These are phyloP conservation scores for Sanghuangporus sanghuang DNA, from an alignment of 1,284 basidiomycete species.

Conservation along the genomic window DNA sequence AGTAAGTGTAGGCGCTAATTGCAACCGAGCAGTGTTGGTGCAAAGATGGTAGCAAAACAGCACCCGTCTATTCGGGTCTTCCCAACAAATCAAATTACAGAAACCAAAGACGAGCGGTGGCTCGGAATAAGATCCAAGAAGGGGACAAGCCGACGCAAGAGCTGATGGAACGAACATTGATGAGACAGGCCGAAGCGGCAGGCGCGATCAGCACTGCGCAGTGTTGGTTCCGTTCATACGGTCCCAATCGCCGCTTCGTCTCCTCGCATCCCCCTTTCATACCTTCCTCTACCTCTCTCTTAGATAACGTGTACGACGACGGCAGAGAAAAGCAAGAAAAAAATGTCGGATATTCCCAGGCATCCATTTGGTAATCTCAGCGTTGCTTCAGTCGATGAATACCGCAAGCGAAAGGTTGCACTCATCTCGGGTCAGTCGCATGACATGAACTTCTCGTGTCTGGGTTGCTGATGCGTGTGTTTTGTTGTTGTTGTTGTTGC, in stretches of 20 bases:
- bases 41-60: background rate
- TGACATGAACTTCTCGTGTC: background rate
- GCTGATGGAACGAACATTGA: background rate
- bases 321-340: background rate
- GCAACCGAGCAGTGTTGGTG: background rate
- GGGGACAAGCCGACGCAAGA: background rate
- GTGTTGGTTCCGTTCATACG: background rate
- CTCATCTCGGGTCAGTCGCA: slow-evolving; percentile 70
- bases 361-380: slow-evolving; percentile 43
- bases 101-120: no score
- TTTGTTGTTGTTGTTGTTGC: background rate
- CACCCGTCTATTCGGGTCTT: background rate
- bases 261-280: background rate
- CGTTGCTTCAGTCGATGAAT: slow-evolving; percentile 73
- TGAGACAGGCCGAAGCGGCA: background rate
- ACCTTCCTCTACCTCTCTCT: background rate
- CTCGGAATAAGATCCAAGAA: background rate
- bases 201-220: background rate
- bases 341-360: slow-evolving; percentile 11
- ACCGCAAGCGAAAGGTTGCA: slow-evolving; percentile 82
- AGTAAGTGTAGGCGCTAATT: background rate
- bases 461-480: slow-evolving; percentile 1
- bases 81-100: no score
- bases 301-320: background rate
- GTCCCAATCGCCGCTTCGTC: background rate